These are phyloP conservation scores for Cladosporium sp. DNA, from an alignment of 2,329 filamentous ascomycete species.

Conservation along the genomic window DNA sequence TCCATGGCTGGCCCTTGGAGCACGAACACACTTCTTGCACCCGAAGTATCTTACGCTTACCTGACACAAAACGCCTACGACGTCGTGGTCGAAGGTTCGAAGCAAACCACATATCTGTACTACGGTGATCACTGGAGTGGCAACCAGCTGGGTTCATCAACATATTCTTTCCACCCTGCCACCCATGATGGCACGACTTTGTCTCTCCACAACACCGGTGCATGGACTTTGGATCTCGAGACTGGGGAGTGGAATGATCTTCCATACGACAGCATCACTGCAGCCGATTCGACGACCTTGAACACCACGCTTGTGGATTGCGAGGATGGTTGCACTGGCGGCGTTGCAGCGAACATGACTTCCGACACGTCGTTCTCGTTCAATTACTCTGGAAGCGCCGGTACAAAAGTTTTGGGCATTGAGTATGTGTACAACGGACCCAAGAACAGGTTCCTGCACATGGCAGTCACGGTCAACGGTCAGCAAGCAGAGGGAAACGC, in stretches of 20 bases:
- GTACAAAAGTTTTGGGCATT: conserved; percentile 21
- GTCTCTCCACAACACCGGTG: conserved; percentile 21
- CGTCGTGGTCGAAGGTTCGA: conserved; percentile 40
- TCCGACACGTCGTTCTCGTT: conserved; percentile 19
- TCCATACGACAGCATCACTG: conserved; percentile 19
- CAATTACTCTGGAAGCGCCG: conserved; percentile 18
- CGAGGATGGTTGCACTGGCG: conserved; percentile 18
- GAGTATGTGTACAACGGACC: conserved; percentile 23
- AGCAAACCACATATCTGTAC: conserved; percentile 47
- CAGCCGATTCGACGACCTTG: conserved; percentile 18
- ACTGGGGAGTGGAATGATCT: conserved; percentile 23
- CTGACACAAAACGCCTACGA: conserved; percentile 59
- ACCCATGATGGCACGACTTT: conserved; percentile 19
- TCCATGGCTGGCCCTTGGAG: conserved; percentile 59
- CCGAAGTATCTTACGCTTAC: conserved; percentile 55
- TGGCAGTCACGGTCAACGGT: conserved; percentile 19
- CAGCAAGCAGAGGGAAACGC: conserved; percentile 16
- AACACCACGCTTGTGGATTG: conserved; percentile 17
- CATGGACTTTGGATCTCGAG: conserved; percentile 24
- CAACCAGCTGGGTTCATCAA: conserved; percentile 44
- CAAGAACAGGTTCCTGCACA: conserved; percentile 23
- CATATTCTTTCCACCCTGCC: conserved; percentile 26
- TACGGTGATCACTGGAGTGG: conserved; percentile 65
- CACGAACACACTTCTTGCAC: conserved; percentile 56
- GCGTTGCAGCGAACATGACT: conserved; percentile 21